Base-by-base conservation (phyloP, 2,329 filamentous ascomycete species). In the Niveomyces coronatus region DNA sequence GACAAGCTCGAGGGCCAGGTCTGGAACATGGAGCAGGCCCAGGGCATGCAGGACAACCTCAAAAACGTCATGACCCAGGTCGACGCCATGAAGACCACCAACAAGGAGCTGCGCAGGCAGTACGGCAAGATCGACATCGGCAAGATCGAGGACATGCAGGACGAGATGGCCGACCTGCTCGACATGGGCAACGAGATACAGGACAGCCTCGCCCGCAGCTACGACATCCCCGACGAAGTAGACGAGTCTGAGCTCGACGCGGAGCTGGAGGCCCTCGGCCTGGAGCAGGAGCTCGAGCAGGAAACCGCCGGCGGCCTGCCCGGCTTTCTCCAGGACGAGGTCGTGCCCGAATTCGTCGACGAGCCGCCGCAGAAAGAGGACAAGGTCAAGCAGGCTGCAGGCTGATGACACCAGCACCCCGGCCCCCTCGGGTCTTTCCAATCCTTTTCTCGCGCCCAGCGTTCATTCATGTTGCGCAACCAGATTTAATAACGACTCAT, bases 21-120 rank as follows among this genome's bases (percentile, higher is more conserved):
- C 16, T 96, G 88, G 88, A 96, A 96, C 65, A 95, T 98, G 88
- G 88, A 96, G 65, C 88, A 95, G 64, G 88, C 89, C 3, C 83
- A 84, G 57, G 93, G 88, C 74, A 95, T 96, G 89, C 87, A 94
- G 66, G 89, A 96, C 64, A 96, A 96, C 56, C 74, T 98, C 37
- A 91, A 93, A 61, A 96, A 96, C 61, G 89, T 91, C 46, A 95
- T 95, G 88, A 93, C 87, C 14, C 95, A 91, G 19, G 88, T 96
- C 31, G 89, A 96, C 58, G 88, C 89, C 9, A 89, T 98, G 76
- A 93, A 95, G 74, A 87, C 83, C 2, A 95, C 89, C 17, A 94
- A 91, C 53, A 94, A 94, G 66, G 82, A 86, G 53, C 73, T 98
- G 46, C 79, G 79, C 56, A 84, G 85, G 60, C 89, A 96, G 68